These are phyloP conservation scores for Aspergillus melleus DNA, from an alignment of 2,329 filamentous ascomycete genomes.

Conservation along the genomic window DNA sequence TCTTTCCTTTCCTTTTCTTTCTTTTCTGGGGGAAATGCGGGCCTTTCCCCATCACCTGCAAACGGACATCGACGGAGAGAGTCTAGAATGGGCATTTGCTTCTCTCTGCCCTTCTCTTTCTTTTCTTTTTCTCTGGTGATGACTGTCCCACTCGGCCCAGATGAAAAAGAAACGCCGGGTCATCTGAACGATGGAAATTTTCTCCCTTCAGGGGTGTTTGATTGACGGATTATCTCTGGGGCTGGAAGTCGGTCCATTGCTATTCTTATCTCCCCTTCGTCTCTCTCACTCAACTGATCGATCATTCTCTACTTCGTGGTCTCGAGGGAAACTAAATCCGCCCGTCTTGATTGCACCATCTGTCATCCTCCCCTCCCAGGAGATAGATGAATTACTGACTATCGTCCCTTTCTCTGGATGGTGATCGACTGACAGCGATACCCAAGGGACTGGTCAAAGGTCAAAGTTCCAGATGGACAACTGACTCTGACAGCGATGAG, in stretches of 20 bases:
- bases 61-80: background rate
- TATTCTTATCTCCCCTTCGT: background rate
- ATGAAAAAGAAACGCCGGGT: background rate
- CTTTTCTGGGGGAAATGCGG: background rate
- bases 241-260: background rate
- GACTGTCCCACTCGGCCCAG: background rate
- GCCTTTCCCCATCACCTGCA: background rate
- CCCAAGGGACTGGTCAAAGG: background rate
- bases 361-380: background rate
- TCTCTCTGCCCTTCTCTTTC: too few species aligned
- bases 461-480: background rate
- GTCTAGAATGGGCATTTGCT: background rate
- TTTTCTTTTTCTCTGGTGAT: background rate
- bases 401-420: too few species aligned
- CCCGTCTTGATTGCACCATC: conserved; percentile 3
- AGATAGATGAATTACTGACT: background rate
- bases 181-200: conserved; percentile 3
- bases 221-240: background rate
- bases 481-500: background rate
- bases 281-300: too few species aligned
- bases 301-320: background rate
- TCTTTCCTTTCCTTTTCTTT: background rate
- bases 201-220: background rate
- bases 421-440: background rate
- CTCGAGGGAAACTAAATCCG: conserved; percentile 5